These are phyloP conservation scores for Wickerhamomyces mucosus DNA, from an alignment of 805 yeast species.

Conservation along the genomic window DNA sequence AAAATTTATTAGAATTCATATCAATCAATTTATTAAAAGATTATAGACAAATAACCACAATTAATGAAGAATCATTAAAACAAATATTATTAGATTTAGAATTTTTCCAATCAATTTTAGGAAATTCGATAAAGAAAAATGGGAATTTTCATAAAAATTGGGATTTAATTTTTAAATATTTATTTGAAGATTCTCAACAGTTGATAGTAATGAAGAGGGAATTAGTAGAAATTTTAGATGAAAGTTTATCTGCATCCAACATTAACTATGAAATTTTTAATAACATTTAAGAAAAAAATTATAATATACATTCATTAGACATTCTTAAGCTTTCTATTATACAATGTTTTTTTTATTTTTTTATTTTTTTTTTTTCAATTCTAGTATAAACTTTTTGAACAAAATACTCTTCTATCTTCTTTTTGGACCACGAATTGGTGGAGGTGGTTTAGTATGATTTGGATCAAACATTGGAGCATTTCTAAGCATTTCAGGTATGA, in stretches of 20 bases:
- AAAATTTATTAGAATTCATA: constrained; percentile 33
- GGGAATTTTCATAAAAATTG: constrained; percentile 8
- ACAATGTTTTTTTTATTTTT: too few relatives aligned
- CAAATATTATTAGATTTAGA: constrained; percentile 47
- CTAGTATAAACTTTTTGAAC: too few relatives aligned
- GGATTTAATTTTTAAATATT: constrained; percentile 15
- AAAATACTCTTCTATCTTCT: constrained; percentile 21
- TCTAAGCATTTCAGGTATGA: constrained; percentile 79
- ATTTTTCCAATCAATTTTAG: constrained; percentile 30
- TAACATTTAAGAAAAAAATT: too few relatives aligned
- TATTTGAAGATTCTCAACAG: constrained; percentile 3
- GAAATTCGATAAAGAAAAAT: constrained; percentile 9
- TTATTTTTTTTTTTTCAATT: too few relatives aligned
- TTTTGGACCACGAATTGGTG: constrained; percentile 58
- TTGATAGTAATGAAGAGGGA: constrained; percentile 2
- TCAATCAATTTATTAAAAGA: constrained; percentile 26
- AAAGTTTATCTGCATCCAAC: constrained; percentile 11
- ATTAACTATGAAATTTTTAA: constrained; percentile 17
- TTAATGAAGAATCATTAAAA: constrained; percentile 37
- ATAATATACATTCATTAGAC: too few relatives aligned
- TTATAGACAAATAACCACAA: constrained; percentile 33
- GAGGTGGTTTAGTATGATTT: constrained; percentile 52
- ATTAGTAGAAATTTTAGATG: constrained; percentile 10
- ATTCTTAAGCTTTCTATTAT: too few relatives aligned
- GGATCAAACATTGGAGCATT: constrained; percentile 83